A percentile compares a stretch with the other conserved stretches of the same genome.
Evolutionary conservation across 2,329 filamentous ascomycete genomes (phyloP).

Genomic region (Gyromitra esculenta): DNA sequence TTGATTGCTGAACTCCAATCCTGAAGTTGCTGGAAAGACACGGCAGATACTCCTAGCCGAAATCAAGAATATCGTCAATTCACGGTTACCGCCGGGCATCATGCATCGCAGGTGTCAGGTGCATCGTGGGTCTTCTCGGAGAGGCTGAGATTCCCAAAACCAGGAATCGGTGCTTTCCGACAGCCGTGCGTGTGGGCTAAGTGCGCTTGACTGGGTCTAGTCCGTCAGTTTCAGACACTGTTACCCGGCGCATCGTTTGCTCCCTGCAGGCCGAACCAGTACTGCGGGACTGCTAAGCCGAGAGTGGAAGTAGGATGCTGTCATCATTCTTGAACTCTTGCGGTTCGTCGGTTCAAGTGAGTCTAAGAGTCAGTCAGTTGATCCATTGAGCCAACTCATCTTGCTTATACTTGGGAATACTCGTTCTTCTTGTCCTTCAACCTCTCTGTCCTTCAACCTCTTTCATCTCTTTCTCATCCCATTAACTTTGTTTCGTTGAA

Average conservation of each 20-base stretch:
- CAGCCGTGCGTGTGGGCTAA: neutral
- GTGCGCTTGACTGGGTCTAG: constrained; percentile 3
- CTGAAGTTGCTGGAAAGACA: neutral
- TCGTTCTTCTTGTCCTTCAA: constrained; percentile 7
- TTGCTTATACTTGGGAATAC: constrained; percentile 7
- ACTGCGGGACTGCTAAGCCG: constrained; percentile 22
- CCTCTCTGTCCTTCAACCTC: neutral
- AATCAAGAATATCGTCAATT: neutral
- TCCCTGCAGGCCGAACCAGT: constrained; percentile 20
- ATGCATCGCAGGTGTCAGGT: neutral
- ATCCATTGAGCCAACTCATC: constrained; percentile 22
- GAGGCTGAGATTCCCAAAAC: constrained; percentile 10
- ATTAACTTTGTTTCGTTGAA: constrained; percentile 3
- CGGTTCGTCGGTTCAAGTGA: constrained; percentile 16
- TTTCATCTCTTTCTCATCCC: constrained; percentile 1
- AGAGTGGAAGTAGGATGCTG: constrained; percentile 1
- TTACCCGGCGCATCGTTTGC: constrained; percentile 28
- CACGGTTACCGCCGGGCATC: constrained; percentile 33
- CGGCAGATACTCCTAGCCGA: neutral
- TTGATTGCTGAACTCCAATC: neutral
- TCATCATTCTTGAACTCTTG: constrained; percentile 24
- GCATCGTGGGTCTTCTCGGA: neutral
- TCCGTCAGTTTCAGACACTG: neutral
- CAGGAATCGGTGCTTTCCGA: neutral
- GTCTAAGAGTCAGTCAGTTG: constrained; percentile 33